Conservation (phyloP, 371 early-diverging fungal genomes). For the Umbelopsis sp. region DNA sequence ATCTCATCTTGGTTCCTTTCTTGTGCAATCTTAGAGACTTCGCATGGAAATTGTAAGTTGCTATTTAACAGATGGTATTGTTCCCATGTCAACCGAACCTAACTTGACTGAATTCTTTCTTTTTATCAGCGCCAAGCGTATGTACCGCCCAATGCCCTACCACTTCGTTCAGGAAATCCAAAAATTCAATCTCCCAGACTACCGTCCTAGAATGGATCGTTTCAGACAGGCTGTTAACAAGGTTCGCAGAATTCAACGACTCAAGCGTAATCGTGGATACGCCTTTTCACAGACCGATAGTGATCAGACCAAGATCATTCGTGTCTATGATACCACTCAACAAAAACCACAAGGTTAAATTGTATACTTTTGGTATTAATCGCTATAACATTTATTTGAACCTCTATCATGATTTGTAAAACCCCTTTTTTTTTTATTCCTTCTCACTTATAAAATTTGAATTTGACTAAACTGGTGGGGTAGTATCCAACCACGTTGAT, state of each 20-base stretch:
- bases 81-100: conserved; percentile 6
- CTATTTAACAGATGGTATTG: neutral
- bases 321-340: conserved; percentile 95
- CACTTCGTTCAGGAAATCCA: conserved; percentile 98
- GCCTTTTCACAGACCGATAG: conserved; percentile 97
- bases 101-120: conserved; percentile 10
- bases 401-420: conserved; percentile 16
- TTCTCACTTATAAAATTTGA: neutral
- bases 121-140: conserved; percentile 69
- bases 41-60: conserved; percentile 89
- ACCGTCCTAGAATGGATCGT: conserved; percentile 94
- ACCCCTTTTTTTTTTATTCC: neutral
- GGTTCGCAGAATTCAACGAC: conserved; percentile 90
- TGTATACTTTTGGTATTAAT: neutral
- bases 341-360: conserved; percentile 83
- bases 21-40: conserved; percentile 86
- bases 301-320: conserved; percentile 92
- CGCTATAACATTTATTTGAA: neutral
- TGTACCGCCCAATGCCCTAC: conserved; percentile 80
- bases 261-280: conserved; percentile 93
- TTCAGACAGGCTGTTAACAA: conserved; percentile 98
- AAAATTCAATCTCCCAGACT: conserved; percentile 98
- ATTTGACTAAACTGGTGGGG: neutral
- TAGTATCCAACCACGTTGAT: no score
- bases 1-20: conserved; percentile 79